phyloP scores from a whole-genome alignment of 2,329 filamentous ascomycete genomes.

The Hypoxylon sp. region DNA sequence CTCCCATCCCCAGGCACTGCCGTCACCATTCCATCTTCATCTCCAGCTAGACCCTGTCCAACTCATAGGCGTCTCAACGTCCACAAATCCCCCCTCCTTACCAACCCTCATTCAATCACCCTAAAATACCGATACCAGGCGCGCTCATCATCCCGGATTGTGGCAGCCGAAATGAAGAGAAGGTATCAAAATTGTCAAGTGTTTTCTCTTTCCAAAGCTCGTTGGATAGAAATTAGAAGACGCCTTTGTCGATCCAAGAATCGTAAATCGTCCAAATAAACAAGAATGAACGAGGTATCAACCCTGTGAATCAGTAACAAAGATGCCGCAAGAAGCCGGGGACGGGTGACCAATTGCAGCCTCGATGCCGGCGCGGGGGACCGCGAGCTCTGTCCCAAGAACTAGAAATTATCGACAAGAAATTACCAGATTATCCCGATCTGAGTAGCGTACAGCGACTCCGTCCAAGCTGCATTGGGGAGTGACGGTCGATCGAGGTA shows the following conservation, averaged over 20 bases:
- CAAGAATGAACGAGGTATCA: constrained; percentile 15
- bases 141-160: constrained; percentile 47
- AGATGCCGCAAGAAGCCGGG: not conserved
- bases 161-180: constrained; percentile 43
- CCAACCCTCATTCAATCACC: constrained; percentile 22
- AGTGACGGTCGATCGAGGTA: constrained; percentile 29
- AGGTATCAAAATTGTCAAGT: constrained; percentile 48
- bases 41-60: constrained; percentile 47
- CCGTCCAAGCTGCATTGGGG: constrained; percentile 24
- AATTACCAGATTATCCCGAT: constrained; percentile 50
- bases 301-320: constrained; percentile 11
- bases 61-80: constrained; percentile 39
- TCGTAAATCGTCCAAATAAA: constrained; percentile 8
- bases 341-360: constrained; percentile 8
- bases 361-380: constrained; percentile 9
- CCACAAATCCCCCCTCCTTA: constrained; percentile 8
- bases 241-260: constrained; percentile 21
- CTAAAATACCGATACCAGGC: constrained; percentile 45
- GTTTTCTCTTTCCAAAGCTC: constrained; percentile 33
- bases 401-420: constrained; percentile 55
- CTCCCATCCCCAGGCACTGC: constrained; percentile 41
- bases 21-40: constrained; percentile 30
- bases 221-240: constrained; percentile 27
- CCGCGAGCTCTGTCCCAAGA: constrained; percentile 20
- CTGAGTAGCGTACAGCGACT: constrained; percentile 35